These are phyloP conservation scores for Candida ponderosae DNA, from an alignment of 805 yeast genomes.

Conservation along the genomic window DNA sequence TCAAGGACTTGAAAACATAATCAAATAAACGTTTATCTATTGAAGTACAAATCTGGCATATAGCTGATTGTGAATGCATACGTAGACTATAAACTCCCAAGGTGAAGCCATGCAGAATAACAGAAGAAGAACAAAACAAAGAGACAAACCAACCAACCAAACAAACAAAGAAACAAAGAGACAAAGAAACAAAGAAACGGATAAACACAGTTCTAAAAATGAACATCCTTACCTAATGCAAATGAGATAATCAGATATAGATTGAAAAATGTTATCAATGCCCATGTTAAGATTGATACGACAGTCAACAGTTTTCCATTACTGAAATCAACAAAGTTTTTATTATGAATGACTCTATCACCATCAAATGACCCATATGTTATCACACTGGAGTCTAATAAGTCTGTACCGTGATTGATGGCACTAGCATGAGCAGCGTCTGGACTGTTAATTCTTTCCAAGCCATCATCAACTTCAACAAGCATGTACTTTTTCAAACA, in stretches of 20 bases:
- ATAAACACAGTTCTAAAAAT: conserved; percentile 23
- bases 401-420: neutral
- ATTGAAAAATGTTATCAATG: conserved; percentile 61
- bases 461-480: conserved; percentile 35
- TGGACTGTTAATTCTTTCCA: conserved; percentile 18
- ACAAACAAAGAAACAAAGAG: no score
- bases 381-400: neutral
- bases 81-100: no score
- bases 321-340: conserved; percentile 53
- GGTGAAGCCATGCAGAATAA: no score
- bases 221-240: conserved; percentile 42
- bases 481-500: conserved; percentile 61
- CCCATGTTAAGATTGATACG: conserved; percentile 58
- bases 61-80: no score
- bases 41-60: no score
- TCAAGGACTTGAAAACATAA: no score
- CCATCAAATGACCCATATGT: neutral
- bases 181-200: no score
- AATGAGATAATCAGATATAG: conserved; percentile 54
- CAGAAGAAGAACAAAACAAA: no score
- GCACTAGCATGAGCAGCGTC: conserved; percentile 15
- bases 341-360: conserved; percentile 4
- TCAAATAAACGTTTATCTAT: no score
- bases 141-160: no score
- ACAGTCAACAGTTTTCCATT: conserved; percentile 50